phyloP scores from a whole-genome alignment of 1,284 basidiomycete species.

The Xerocomus amazonicus region DNA sequence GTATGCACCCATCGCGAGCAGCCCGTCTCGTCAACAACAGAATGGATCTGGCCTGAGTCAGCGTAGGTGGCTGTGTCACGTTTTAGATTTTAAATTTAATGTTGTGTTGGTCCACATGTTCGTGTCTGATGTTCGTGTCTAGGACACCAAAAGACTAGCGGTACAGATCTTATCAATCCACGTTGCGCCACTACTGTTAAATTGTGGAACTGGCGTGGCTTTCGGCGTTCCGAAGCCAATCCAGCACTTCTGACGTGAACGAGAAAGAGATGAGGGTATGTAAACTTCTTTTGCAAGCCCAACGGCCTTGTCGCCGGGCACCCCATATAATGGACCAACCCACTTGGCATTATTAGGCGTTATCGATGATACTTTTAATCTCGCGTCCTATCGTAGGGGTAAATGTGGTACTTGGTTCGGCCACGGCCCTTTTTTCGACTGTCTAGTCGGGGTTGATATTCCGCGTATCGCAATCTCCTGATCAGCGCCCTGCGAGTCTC shows the following conservation, averaged over 20 bases:
- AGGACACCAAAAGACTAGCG: too few species aligned
- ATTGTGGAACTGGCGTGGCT: background rate
- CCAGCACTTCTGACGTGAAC: background rate
- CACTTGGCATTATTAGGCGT: background rate
- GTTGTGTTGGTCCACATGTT: too few species aligned
- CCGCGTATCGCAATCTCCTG: background rate
- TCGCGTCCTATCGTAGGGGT: background rate
- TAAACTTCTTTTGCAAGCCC: background rate
- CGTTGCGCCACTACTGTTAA: background rate
- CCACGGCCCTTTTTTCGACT: too few species aligned
- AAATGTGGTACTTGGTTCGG: too few species aligned
- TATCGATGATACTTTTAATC: background rate
- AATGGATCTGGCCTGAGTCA: background rate
- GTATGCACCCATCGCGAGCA: conserved; percentile 70
- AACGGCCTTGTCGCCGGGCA: background rate
- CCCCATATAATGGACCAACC: background rate
- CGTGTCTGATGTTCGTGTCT: too few species aligned
- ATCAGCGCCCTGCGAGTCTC: background rate
- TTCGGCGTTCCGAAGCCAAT: background rate
- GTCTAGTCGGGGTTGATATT: background rate
- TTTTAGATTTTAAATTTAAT: too few species aligned
- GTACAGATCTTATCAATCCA: too few species aligned
- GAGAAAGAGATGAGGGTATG: conserved; percentile 1
- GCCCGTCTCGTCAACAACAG: background rate
- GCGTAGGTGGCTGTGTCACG: background rate